Evolutionary conservation across 2,329 filamentous ascomycete genomes (phyloP).

Genomic region (Alternaria solani): DNA sequence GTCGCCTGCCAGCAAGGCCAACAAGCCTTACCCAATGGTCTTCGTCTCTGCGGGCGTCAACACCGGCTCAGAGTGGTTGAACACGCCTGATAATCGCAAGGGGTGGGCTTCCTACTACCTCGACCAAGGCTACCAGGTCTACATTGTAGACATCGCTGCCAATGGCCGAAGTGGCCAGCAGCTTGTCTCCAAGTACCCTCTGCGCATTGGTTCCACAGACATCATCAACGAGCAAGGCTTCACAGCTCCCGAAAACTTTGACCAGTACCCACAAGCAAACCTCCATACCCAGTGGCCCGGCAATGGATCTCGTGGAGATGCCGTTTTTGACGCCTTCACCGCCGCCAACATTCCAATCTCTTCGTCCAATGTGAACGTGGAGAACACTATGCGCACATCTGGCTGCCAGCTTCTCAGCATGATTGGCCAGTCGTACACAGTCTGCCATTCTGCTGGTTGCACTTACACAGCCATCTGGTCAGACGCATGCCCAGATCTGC

Average conservation of each 20-base stretch:
- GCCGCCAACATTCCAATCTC: constrained; percentile 26
- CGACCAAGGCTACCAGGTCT: constrained; percentile 31
- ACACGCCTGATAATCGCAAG: constrained; percentile 26
- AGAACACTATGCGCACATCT: constrained; percentile 28
- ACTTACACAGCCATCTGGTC: constrained; percentile 32
- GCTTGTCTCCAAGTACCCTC: constrained; percentile 10
- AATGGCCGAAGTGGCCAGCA: constrained; percentile 19
- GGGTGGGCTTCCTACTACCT: constrained; percentile 32
- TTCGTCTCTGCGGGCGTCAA: constrained; percentile 34
- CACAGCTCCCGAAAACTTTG: constrained; percentile 22
- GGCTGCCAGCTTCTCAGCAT: constrained; percentile 26
- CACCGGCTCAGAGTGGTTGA: constrained; percentile 27
- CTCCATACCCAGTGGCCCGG: constrained; percentile 34
- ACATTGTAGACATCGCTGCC: constrained; percentile 28
- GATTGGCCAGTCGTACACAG: constrained; percentile 29
- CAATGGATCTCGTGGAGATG: constrained; percentile 25
- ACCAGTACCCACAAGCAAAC: constrained; percentile 24
- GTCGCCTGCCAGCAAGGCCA: constrained; percentile 19
- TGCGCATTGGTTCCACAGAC: constrained; percentile 24
- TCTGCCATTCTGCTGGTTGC: constrained; percentile 32
- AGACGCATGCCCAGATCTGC: constrained; percentile 30
- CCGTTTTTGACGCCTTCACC: constrained; percentile 31
- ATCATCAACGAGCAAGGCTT: constrained; percentile 22
- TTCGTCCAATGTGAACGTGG: constrained; percentile 24
- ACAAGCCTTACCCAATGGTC: constrained; percentile 30